A percentile compares a stretch with the other conserved stretches of the same genome.
phyloP scores from a whole-genome alignment of 169 alveolate genomes.

The Plasmodium cynomolgi region DNA sequence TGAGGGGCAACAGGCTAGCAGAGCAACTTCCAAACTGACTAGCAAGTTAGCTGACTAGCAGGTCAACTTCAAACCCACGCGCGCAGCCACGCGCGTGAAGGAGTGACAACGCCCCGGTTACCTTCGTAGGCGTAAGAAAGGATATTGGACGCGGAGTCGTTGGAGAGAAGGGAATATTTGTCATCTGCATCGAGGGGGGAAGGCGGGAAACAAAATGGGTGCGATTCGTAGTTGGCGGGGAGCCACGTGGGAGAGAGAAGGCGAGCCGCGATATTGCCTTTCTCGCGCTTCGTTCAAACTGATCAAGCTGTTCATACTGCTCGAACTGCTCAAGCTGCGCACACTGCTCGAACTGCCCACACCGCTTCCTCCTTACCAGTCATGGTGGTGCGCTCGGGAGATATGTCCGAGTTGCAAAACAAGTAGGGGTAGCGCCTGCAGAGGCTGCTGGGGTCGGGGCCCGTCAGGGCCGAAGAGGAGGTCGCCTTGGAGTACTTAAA shows the following conservation, averaged over 20 bases:
- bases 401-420: slow-evolving; percentile 38
- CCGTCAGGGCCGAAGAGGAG: background rate
- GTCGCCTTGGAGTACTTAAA: slow-evolving; percentile 4
- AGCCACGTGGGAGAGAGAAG: background rate
- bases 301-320: background rate
- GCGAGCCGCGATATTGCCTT: background rate
- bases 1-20: background rate
- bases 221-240: background rate
- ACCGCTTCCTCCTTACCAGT: slow-evolving; percentile 3
- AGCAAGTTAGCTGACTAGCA: background rate
- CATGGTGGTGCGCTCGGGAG: slow-evolving; percentile 31
- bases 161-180: slow-evolving; percentile 20
- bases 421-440: slow-evolving; percentile 14
- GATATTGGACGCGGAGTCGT: slow-evolving; percentile 15
- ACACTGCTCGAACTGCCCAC: too few species aligned
- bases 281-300: background rate
- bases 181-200: slow-evolving; percentile 5
- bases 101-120: background rate
- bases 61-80: background rate
- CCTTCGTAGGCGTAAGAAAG: slow-evolving; percentile 69
- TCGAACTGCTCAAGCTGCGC: too few species aligned
- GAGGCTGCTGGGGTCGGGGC: slow-evolving; percentile 3
- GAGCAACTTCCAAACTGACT: background rate
- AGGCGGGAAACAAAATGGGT: background rate
- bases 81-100: background rate